Evolutionary conservation across 192 early-diverging fungal genomes (phyloP).

Genomic region (Allomyces macrogynus): DNA sequence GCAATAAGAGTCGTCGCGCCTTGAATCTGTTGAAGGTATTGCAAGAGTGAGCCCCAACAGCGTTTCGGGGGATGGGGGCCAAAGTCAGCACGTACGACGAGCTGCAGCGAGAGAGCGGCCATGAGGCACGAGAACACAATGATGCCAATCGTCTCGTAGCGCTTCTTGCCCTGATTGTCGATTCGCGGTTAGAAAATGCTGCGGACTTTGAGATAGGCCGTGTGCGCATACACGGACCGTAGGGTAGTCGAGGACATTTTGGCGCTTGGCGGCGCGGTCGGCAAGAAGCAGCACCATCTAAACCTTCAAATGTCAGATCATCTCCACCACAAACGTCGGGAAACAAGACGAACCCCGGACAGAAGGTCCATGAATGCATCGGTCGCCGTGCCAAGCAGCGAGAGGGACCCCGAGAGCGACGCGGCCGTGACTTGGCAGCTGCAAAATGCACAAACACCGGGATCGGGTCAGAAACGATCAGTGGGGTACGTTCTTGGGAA

Average conservation of each 20-base stretch:
- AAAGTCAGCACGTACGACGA: slow-evolving; percentile 13
- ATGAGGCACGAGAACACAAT: slow-evolving; percentile 63
- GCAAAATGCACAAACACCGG: not conserved
- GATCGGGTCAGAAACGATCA: not conserved
- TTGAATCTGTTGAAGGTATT: slow-evolving; percentile 23
- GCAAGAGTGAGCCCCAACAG: not conserved
- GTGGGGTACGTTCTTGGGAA: too few relatives aligned
- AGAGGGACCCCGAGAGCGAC: slow-evolving; percentile 47
- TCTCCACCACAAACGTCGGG: slow-evolving; percentile 1
- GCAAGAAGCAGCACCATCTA: not conserved
- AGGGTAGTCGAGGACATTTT: not conserved
- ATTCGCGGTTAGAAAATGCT: too few relatives aligned
- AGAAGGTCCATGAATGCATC: slow-evolving; percentile 66
- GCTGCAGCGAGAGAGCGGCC: slow-evolving; percentile 44
- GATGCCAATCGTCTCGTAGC: slow-evolving; percentile 56
- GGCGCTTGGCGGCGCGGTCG: not conserved
- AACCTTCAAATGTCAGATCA: not conserved
- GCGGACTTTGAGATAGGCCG: not conserved
- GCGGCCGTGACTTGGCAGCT: slow-evolving; percentile 21
- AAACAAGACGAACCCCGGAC: slow-evolving; percentile 38
- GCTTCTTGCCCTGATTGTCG: slow-evolving; percentile 32
- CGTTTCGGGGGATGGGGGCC: not conserved
- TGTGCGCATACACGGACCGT: not conserved
- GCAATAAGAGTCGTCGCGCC: slow-evolving; percentile 31
- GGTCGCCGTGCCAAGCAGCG: slow-evolving; percentile 59